These are phyloP conservation scores for Gracilaria domingensis DNA, from an alignment of 23 red algal genomes.

Conservation along the genomic window DNA sequence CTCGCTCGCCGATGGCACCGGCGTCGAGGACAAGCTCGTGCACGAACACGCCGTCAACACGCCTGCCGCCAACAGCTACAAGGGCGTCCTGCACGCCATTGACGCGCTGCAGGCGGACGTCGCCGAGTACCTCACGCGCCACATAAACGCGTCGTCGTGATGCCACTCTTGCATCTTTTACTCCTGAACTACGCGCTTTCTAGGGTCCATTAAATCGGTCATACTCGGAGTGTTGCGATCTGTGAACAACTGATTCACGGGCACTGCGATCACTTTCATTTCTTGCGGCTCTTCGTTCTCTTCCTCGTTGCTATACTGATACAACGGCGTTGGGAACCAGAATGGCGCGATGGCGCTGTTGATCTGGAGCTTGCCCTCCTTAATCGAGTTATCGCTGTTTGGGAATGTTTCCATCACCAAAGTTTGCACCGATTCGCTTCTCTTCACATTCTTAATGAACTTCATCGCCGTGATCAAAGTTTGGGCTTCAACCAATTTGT, in stretches of 20 bases:
- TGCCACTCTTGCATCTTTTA: background rate
- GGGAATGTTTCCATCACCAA: constrained; percentile 63
- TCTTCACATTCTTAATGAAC: constrained; percentile 50
- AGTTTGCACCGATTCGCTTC: constrained; percentile 7
- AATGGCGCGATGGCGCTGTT: constrained; percentile 54
- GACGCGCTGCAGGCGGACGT: constrained; percentile 23
- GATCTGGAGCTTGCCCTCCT: constrained; percentile 18
- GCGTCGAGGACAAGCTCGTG: background rate
- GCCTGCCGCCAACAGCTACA: background rate
- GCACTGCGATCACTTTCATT: constrained; percentile 53
- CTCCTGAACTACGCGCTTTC: constrained; percentile 34
- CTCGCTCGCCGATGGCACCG: background rate
- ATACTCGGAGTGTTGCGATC: constrained; percentile 44
- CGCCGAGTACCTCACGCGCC: background rate
- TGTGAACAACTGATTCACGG: constrained; percentile 49
- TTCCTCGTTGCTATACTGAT: constrained; percentile 51
- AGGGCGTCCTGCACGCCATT: background rate
- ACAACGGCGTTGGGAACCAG: constrained; percentile 44
- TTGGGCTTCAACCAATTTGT: background rate
- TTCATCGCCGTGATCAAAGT: constrained; percentile 57
- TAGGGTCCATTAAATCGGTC: constrained; percentile 52
- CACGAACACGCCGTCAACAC: background rate
- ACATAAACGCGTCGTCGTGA: background rate
- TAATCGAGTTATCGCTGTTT: constrained; percentile 32
- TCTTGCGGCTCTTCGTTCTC: constrained; percentile 33